Conservation (phyloP, 1,284 basidiomycete species). For the Pseudozyma tsukubaensis region DNA sequence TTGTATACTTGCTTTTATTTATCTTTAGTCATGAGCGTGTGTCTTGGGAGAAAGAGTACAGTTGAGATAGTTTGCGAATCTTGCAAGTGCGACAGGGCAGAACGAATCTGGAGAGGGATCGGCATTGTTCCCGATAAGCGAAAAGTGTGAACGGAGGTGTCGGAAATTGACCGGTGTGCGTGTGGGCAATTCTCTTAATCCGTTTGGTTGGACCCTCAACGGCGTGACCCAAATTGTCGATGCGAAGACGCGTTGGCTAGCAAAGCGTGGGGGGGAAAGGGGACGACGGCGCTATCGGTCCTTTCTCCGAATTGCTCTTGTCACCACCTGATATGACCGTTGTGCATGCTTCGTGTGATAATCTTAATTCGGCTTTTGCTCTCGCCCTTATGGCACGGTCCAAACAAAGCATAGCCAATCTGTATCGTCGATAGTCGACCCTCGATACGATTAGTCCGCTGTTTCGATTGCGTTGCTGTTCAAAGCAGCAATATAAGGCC, state of each 20-base stretch:
- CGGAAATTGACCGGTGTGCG: slow-evolving; percentile 15
- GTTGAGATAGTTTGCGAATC: not conserved
- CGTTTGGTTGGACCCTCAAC: not conserved
- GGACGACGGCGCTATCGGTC: not conserved
- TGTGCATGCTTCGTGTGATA: not conserved
- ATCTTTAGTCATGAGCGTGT: not conserved
- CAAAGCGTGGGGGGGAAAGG: not conserved
- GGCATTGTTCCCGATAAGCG: not conserved
- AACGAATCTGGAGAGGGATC: not conserved
- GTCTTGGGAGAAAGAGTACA: not conserved
- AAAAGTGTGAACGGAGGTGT: slow-evolving; percentile 3
- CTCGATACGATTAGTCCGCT: too few relatives aligned
- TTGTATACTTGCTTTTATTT: slow-evolving; percentile 6
- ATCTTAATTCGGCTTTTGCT: not conserved
- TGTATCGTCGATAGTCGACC: too few relatives aligned
- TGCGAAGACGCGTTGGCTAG: not conserved
- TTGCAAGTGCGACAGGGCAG: too few relatives aligned
- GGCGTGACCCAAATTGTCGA: not conserved
- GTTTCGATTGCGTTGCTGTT: too few relatives aligned
- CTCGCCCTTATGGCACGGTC: too few relatives aligned
- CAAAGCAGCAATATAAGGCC: too few relatives aligned
- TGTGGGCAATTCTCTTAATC: not conserved
- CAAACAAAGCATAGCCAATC: too few relatives aligned
- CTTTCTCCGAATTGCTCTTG: not conserved
- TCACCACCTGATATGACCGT: too few relatives aligned